These are phyloP conservation scores for Penicillium paxilli DNA, from an alignment of 495 filamentous ascomycete genomes.

Conservation along the genomic window DNA sequence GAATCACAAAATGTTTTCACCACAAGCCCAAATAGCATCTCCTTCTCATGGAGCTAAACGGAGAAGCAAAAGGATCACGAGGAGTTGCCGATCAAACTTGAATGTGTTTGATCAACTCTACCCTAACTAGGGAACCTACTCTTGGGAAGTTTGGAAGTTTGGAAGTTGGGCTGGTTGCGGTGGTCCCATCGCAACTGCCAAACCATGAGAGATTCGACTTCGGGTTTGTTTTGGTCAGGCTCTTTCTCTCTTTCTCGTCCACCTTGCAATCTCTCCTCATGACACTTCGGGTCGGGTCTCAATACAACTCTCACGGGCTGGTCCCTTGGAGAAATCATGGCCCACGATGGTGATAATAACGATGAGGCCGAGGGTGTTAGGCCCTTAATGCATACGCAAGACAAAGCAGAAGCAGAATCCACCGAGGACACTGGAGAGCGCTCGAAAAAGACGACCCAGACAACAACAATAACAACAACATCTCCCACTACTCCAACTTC, in stretches of 20 bases:
- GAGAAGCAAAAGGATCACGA: too few species aligned
- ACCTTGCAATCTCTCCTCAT: background rate
- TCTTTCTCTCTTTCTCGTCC: background rate
- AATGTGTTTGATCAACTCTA: too few species aligned
- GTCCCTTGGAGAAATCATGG: conserved; percentile 10
- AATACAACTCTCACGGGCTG: background rate
- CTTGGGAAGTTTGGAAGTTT: too few species aligned
- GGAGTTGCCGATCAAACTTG: background rate
- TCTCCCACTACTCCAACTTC: too few species aligned
- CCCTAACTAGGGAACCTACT: too few species aligned
- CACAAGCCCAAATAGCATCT: too few species aligned
- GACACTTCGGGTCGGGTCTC: background rate
- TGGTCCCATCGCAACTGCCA: conserved; percentile 17
- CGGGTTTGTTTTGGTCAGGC: background rate
- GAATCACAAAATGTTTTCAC: background rate
- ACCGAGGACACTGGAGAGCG: background rate
- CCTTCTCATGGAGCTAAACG: background rate
- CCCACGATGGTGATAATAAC: background rate
- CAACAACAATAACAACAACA: too few species aligned
- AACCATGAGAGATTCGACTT: conserved; percentile 13
- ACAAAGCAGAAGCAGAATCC: conserved; percentile 13
- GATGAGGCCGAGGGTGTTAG: conserved; percentile 4
- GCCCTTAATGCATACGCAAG: background rate
- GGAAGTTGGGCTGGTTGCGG: background rate
- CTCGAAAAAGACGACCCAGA: conserved; percentile 8